Evolutionary conservation across 805 yeast genomes (phyloP), one percentile per base, ranked within the genome.

Genomic region (Ogataea allantospora): DNA sequence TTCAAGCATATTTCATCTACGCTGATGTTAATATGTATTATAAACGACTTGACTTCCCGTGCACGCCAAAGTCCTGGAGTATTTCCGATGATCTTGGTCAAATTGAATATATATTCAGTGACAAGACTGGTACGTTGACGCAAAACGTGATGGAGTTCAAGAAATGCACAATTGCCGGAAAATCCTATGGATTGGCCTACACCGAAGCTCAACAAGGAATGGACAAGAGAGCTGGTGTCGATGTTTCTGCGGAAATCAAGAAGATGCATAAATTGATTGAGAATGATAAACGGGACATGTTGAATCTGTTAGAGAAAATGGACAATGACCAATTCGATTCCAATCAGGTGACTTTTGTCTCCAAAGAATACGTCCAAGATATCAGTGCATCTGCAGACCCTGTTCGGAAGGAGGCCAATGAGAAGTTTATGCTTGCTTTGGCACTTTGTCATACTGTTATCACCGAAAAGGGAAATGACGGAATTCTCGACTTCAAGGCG

Each of bases 51-150:
- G 88, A 85, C 59, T 81, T 76, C 53, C 88, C 91, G 0, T 83
- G 91, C 58, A 72, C 79, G 1, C 91, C 95, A 2, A 83, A 83
- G 51, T 75, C 89, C 1, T 84, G 95, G 95, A 79, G 79, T 45
- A 80, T 84, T 30, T 80, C 88, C 5, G 95, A 84, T 61, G 95
- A 84, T 58, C 68, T 84, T 46, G 95, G 95, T 13, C 95, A 84
- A 57, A 80, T 84, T 43, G 93, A 84, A 58, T 84, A 82, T 55
- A 73, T 84, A 27, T 84, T 84, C 60, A 79, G 88, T 57, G 95
- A 84, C 65, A 84, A 84, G 59, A 84, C 95, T 0, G 95, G 95
- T 24, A 84, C 95, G 0, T 66, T 84, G 51, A 84, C 95, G 6
- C 91, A 84, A 60, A 84, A 84, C 53, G 77, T 82, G 17, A 84